Evolutionary conservation across 805 yeast species (phyloP), one percentile per base, ranked within the genome.

Genomic region (Pichia sporocuriosa): DNA sequence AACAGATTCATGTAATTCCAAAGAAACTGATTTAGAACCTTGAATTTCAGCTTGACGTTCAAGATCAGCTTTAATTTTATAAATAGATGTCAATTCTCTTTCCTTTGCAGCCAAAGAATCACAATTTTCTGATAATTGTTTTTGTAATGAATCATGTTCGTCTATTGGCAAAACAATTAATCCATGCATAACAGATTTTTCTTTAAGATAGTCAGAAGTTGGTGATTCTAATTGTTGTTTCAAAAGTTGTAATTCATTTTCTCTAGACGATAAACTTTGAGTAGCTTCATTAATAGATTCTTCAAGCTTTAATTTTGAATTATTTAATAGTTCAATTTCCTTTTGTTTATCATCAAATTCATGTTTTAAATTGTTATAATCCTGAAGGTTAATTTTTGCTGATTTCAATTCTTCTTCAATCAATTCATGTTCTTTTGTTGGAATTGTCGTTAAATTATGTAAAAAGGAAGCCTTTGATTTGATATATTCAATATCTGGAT

Each of bases 401-500:
- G 42, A 24, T 21, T 32, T 25, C 13, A 51, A 24, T 24, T 48
- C 39, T 22, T 33, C 7, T 17, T 40, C 33, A 24, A 44, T 19
- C 10, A 37, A 32, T 23, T 47, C 45, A 37, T 59, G 58, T 9
- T 46, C 58, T 7, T 37, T 43, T 25, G 40, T 42, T 27, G 59
- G 59, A 22, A 65, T 41, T 30, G 57, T 48, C 11, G 49, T 43
- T 12, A 61, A 44, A 3, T 64, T 61, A 40, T 49, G 58, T 10
- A 40, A n/a, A n/a, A n/a, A 37, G 5, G 47, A 30, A 4, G 71
- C 65, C 30, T 59, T 59, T 7, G 51, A 48, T 16, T 43, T 42
- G 29, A 66, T 47, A 39, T 58, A 58, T 8, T 54, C 61, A 13
- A 54, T 48, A 11, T 63, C 52, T 4, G 77, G 75, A 10, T 48